A percentile compares a stretch with the other conserved stretches of the same genome.
Evolutionary conservation across 2,329 filamentous ascomycete species (phyloP).

Genomic region (Furcasterigmium sp.): DNA sequence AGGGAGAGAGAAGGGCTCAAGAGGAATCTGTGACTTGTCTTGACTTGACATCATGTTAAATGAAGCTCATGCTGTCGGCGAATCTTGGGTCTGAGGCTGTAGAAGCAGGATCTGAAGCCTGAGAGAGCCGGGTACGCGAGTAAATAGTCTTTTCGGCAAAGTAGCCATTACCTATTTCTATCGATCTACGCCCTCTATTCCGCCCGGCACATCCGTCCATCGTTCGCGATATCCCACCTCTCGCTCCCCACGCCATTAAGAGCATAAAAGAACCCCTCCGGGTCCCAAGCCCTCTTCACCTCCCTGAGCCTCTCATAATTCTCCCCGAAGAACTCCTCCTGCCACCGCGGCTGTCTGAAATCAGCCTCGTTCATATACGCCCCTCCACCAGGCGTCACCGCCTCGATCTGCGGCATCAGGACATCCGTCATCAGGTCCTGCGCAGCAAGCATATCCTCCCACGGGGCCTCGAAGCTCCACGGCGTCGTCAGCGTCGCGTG

Average conservation of each 20-base stretch:
- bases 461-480: constrained; percentile 19
- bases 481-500: constrained; percentile 20
- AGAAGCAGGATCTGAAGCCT: too few species aligned
- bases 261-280: constrained; percentile 38
- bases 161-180: too few species aligned
- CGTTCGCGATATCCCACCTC: constrained; percentile 32
- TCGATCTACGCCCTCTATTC: too few species aligned
- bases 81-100: too few species aligned
- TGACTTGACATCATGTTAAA: too few species aligned
- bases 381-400: constrained; percentile 31
- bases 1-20: too few species aligned
- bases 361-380: constrained; percentile 49
- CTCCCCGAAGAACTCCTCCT: constrained; percentile 39
- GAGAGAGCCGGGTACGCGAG: too few species aligned
- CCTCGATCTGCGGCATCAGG: constrained; percentile 12
- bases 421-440: constrained; percentile 18
- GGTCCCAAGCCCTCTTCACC: constrained; percentile 48
- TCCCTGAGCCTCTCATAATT: constrained; percentile 35
- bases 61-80: too few species aligned
- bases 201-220: constrained; percentile 34
- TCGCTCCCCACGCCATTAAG: constrained; percentile 46
- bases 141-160: too few species aligned
- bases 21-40: too few species aligned
- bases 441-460: constrained; percentile 20
- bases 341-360: constrained; percentile 38